These are phyloP conservation scores for Fusarium agapanthi DNA, from an alignment of 2,329 filamentous ascomycete genomes.

Conservation along the genomic window DNA sequence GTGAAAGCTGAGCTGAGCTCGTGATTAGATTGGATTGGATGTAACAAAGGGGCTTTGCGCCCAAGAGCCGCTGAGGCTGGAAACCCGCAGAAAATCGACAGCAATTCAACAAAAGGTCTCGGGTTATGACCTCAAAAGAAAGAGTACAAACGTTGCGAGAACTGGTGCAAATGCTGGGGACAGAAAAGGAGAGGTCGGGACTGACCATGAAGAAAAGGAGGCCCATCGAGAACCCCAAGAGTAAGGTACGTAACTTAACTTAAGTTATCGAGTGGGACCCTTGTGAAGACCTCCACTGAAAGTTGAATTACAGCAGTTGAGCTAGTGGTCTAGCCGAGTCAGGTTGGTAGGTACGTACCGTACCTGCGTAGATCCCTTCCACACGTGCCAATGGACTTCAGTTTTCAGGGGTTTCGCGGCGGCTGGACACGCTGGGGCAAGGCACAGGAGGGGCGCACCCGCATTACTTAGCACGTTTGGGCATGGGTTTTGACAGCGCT, in stretches of 20 bases:
- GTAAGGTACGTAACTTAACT: neutral
- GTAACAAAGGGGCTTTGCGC: conserved; percentile 32
- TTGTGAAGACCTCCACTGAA: conserved; percentile 30
- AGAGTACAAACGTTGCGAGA: conserved; percentile 1
- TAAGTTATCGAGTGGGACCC: conserved; percentile 32
- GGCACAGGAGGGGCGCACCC: conserved; percentile 23
- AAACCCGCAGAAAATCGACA: conserved; percentile 2
- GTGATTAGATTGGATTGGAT: conserved; percentile 19
- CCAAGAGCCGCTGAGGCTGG: conserved; percentile 10
- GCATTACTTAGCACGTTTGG: conserved; percentile 9
- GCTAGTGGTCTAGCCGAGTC: conserved; percentile 18
- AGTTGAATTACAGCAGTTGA: conserved; percentile 31
- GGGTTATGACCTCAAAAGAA: neutral
- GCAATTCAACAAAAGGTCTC: conserved; percentile 8
- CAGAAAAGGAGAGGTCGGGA: conserved; percentile 37
- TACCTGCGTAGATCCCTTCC: conserved; percentile 14
- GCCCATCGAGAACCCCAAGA: conserved; percentile 32
- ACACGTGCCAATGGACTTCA: neutral
- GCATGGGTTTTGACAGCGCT: conserved; percentile 22
- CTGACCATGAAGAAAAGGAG: conserved; percentile 39
- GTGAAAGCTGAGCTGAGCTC: conserved; percentile 5
- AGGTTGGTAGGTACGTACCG: conserved; percentile 18
- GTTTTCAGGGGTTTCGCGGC: conserved; percentile 10
- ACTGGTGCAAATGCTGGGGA: conserved; percentile 9
- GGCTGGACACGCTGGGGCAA: conserved; percentile 22